Percentiles rank a stretch among this genome's conserved stretches.
These are phyloP conservation scores for Colletotrichum plurivorum DNA, from an alignment of 2,329 filamentous ascomycete genomes.

Conservation along the genomic window DNA sequence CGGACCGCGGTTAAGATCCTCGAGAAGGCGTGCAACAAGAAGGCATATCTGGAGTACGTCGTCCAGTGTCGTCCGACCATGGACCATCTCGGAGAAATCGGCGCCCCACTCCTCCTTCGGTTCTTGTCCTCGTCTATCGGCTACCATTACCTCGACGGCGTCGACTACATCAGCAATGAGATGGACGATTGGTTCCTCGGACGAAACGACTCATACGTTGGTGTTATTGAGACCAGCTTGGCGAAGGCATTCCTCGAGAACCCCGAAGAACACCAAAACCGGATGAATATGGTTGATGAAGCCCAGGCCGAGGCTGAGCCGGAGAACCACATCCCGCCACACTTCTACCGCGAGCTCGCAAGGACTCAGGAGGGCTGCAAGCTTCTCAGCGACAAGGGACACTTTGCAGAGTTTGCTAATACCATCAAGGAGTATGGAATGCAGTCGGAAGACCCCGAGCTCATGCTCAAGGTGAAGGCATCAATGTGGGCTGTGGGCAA, in stretches of 20 bases:
- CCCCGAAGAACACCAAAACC: constrained; percentile 69
- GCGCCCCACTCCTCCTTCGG: constrained; percentile 89
- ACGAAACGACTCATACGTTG: constrained; percentile 95
- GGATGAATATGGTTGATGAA: constrained; percentile 72
- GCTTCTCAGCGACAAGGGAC: constrained; percentile 90
- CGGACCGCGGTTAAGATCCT: constrained; percentile 97
- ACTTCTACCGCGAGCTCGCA: constrained; percentile 97
- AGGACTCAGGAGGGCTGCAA: constrained; percentile 93
- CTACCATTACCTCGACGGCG: constrained; percentile 95
- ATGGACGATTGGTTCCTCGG: constrained; percentile 99
- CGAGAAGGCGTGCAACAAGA: constrained; percentile 96
- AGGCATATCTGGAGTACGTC: constrained; percentile 92
- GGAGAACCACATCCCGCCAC: constrained; percentile 86
- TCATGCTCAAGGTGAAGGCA: constrained; percentile 93
- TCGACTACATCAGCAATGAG: constrained; percentile 99
- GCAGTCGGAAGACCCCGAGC: constrained; percentile 86
- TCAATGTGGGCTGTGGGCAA: constrained; percentile 98
- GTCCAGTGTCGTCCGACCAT: constrained; percentile 95
- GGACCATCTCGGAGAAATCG: constrained; percentile 96
- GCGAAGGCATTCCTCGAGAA: constrained; percentile 85
- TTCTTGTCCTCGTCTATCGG: constrained; percentile 97
- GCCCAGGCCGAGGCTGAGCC: constrained; percentile 70
- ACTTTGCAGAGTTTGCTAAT: constrained; percentile 92
- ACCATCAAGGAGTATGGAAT: constrained; percentile 91
- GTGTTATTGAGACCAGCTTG: constrained; percentile 94